phyloP scores from a whole-genome alignment of 2,329 filamentous ascomycete genomes.

The Escovopsis sp. region DNA sequence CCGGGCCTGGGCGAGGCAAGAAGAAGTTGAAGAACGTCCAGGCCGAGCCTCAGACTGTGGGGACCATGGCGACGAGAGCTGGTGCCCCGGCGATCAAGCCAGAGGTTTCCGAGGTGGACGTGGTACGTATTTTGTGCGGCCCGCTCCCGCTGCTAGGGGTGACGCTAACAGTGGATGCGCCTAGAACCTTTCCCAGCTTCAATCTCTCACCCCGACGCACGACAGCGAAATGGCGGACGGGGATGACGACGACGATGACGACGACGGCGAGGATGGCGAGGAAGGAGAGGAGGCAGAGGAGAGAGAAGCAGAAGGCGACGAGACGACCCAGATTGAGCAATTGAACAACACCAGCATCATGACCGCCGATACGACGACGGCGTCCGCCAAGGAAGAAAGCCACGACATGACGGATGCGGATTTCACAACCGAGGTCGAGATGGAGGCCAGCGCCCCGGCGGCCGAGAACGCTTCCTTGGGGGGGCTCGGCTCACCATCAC shows the following conservation, averaged over 20 bases:
- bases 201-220: constrained; percentile 28
- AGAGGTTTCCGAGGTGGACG: constrained; percentile 21
- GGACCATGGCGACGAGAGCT: constrained; percentile 17
- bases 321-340: constrained; percentile 25
- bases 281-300: constrained; percentile 35
- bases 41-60: constrained; percentile 18
- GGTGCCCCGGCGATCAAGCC: constrained; percentile 25
- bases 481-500: constrained; percentile 9
- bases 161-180: constrained; percentile 3
- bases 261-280: constrained; percentile 26
- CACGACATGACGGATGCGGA: constrained; percentile 24
- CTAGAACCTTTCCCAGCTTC: constrained; percentile 28
- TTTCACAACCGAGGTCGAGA: constrained; percentile 14
- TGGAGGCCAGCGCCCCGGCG: constrained; percentile 12
- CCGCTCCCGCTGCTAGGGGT: too few species aligned
- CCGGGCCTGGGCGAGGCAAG: constrained; percentile 57
- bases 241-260: constrained; percentile 30
- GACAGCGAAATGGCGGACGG: constrained; percentile 41
- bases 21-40: constrained; percentile 56
- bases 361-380: constrained; percentile 6
- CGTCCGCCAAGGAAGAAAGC: constrained; percentile 15
- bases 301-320: constrained; percentile 30
- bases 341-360: constrained; percentile 17
- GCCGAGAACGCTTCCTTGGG: constrained; percentile 7
- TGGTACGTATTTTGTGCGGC: constrained; percentile 16